Evolutionary conservation across 352 stramenopile species (phyloP), one percentile per base, ranked within the genome.

Genomic region (Phytophthora agathidicida): DNA sequence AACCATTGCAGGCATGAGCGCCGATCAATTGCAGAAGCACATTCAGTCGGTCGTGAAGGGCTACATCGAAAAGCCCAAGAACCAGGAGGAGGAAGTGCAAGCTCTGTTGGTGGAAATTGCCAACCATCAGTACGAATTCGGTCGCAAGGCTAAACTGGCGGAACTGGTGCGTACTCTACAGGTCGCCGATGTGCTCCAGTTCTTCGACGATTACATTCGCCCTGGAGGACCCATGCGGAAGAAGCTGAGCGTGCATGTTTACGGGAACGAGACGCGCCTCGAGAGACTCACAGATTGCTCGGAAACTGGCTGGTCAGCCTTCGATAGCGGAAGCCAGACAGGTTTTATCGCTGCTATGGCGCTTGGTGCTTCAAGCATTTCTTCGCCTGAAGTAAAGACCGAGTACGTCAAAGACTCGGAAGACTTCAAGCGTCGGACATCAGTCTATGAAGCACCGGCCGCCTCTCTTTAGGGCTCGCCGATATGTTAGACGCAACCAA

Each of bases 21-120:
- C 37, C 1, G 59, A 49, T 3, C 56, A 70, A 30, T 65, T 79
- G 27, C 53, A 78, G 27, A 85, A 91, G 50, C 73, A 92, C 44
- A 66, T 89, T 11, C 53, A 83, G 30, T 73, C 85, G 0, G 79
- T 94, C 42, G 72, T 88, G 19, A 80, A 90, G 37, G 63, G 62
- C 14, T 80, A 89, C 28, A 31, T 74, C 10, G 84, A 94, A 61
- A 90, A 83, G 39, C 77, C 80, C 20, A 93, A 93, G 66, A 89
- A 63, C 49, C 73, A 87, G 42, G 71, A 80, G 26, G 60, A 92
- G 60, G 72, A 93, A 60, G 76, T 82, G 16, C 56, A 78, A 48
- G 56, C 62, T 31, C 43, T 88, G 17, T 74, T 82, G 60, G 54
- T 73, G 19, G 83, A 93, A 65, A 92, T 96, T 53, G 68, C 65